Percentiles rank a stretch among this genome's conserved stretches.
Evolutionary conservation across 148 eudicot genomes (phyloP).

Genomic region (Cornus kousa): DNA sequence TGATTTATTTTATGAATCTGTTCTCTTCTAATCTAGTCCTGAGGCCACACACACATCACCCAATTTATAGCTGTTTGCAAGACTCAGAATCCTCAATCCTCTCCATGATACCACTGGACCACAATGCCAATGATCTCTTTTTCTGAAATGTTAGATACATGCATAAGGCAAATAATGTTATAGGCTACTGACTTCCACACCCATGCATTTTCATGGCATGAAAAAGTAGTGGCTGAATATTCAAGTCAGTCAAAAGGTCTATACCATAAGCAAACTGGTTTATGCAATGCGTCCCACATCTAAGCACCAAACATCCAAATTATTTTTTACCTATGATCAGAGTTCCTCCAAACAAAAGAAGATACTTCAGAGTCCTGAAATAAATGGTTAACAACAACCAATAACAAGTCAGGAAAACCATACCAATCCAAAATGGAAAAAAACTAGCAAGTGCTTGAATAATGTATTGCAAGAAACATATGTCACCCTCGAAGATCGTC

Average conservation of each 20-base stretch:
- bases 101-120: slow-evolving; percentile 2
- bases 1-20: background rate
- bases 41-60: background rate
- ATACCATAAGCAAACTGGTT: background rate
- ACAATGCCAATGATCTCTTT: background rate
- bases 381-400: background rate
- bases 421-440: background rate
- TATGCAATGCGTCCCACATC: background rate
- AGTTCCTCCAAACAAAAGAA: slow-evolving; percentile 15
- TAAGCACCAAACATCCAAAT: background rate
- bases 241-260: background rate
- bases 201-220: background rate
- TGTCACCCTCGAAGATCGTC: slow-evolving; percentile 15
- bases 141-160: background rate
- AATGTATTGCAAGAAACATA: background rate
- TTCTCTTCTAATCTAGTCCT: slow-evolving; percentile 1
- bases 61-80: background rate
- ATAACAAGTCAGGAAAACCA: slow-evolving; percentile 5
- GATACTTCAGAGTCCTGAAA: slow-evolving; percentile 15
- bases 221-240: background rate
- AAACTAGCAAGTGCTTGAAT: background rate
- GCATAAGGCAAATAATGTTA: background rate
- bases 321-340: slow-evolving; percentile 14
- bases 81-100: background rate
- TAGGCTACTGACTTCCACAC: background rate